Conservation (phyloP, 371 early-diverging fungal species). For the Mortierella sp. region DNA sequence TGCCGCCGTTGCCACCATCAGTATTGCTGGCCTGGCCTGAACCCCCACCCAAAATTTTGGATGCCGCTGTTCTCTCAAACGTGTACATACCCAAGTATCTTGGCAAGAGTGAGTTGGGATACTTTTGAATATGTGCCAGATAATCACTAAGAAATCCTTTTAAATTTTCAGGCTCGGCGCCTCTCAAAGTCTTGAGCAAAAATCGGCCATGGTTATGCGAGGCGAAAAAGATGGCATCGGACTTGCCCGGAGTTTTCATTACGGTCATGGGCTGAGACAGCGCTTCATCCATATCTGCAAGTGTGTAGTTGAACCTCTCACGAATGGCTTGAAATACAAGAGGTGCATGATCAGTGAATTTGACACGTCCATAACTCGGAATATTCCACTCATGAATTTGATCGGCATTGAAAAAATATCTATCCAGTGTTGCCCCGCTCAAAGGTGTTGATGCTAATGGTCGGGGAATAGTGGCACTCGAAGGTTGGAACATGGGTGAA, state of each 20-base stretch:
- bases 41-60: slow-evolving; percentile 11
- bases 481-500: slow-evolving; percentile 41
- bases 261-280: slow-evolving; percentile 58
- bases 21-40: background rate
- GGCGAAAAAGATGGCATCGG: slow-evolving; percentile 66
- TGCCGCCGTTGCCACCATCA: slow-evolving; percentile 8
- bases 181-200: slow-evolving; percentile 68
- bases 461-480: slow-evolving; percentile 34
- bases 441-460: background rate
- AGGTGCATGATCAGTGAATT: slow-evolving; percentile 67
- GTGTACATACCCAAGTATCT: slow-evolving; percentile 70
- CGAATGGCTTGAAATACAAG: slow-evolving; percentile 64
- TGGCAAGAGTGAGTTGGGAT: slow-evolving; percentile 66
- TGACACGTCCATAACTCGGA: slow-evolving; percentile 63
- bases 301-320: slow-evolving; percentile 59
- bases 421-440: slow-evolving; percentile 32
- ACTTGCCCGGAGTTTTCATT: slow-evolving; percentile 63
- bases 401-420: slow-evolving; percentile 58
- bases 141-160: slow-evolving; percentile 63
- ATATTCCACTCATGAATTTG: slow-evolving; percentile 65
- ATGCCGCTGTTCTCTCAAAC: slow-evolving; percentile 56
- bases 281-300: slow-evolving; percentile 60
- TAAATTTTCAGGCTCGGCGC: slow-evolving; percentile 65
- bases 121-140: slow-evolving; percentile 56
- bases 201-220: slow-evolving; percentile 62